Percentiles rank a stretch among this genome's conserved stretches.
These are phyloP conservation scores for Emericellopsis cladophorae DNA, from an alignment of 2,329 filamentous ascomycete genomes.

Conservation along the genomic window DNA sequence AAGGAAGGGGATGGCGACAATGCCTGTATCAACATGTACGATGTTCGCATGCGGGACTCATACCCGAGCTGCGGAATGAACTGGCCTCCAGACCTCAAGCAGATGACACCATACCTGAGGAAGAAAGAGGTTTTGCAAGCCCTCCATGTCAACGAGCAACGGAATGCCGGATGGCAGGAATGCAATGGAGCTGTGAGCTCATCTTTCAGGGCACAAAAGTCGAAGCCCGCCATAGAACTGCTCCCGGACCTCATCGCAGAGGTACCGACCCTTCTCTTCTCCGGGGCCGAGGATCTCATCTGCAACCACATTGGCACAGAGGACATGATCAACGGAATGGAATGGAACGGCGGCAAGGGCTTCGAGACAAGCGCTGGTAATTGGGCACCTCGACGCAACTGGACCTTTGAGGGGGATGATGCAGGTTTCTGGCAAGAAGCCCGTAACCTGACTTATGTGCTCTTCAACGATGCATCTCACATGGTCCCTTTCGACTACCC, in stretches of 20 bases:
- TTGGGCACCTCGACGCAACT: slow-evolving; percentile 83
- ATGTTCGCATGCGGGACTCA: slow-evolving; percentile 71
- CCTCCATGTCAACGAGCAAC: slow-evolving; percentile 70
- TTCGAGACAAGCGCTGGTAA: slow-evolving; percentile 81
- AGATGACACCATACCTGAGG: slow-evolving; percentile 75
- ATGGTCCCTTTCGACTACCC: slow-evolving; percentile 97
- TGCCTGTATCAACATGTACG: slow-evolving; percentile 90
- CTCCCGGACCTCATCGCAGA: slow-evolving; percentile 69
- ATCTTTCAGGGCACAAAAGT: slow-evolving; percentile 58
- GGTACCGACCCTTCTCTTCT: slow-evolving; percentile 76
- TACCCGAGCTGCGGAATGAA: slow-evolving; percentile 89
- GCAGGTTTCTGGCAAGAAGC: slow-evolving; percentile 92
- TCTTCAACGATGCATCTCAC: slow-evolving; percentile 91
- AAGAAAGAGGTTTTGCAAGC: slow-evolving; percentile 66
- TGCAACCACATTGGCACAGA: slow-evolving; percentile 97
- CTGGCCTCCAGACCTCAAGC: slow-evolving; percentile 79
- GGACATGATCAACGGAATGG: slow-evolving; percentile 75
- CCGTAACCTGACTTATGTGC: slow-evolving; percentile 86
- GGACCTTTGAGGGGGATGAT: slow-evolving; percentile 80
- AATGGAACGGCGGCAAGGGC: slow-evolving; percentile 84
- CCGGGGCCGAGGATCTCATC: slow-evolving; percentile 85
- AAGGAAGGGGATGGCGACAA: slow-evolving; percentile 37
- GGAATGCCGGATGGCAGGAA: slow-evolving; percentile 82
- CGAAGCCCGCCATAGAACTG: slow-evolving; percentile 58
- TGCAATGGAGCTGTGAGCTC: slow-evolving; percentile 69